Base-by-base conservation (phyloP, 2,329 filamentous ascomycete genomes). In the Stachybotrys echinatus region DNA sequence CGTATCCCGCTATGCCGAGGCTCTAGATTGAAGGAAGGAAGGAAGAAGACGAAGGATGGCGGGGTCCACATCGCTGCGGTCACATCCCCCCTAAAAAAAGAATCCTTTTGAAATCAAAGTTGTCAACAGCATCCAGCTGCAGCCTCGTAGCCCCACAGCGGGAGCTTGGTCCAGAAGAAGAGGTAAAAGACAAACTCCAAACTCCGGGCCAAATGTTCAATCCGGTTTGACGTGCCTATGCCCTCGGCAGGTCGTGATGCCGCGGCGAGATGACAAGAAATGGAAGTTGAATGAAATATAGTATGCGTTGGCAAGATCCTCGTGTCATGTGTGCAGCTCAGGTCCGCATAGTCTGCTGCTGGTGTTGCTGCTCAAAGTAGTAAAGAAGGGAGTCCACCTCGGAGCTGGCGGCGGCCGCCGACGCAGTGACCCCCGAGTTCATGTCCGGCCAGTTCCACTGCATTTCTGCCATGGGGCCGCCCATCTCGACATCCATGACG, bases 401-500 rank as follows among this genome's bases (percentile, higher is more conserved):
- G 21, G 52, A 52, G 8, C 50, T 49, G 18, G 50, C 48, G 21
- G 49, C 49, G 20, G 50, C 50, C 42, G 50, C 50, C 21, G 46
- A 45, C 6, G 46, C 45, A 4, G 42, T 49, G 37, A 39, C 20
- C 20, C 46, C 50, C 6, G 42, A 40, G 31, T 42, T 39, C 12
- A 34, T 34, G 3, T 34, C 27, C 10, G 27, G 27, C 64, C 63
- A 65, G 47, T 58, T 53, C 62, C 62, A 66, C 23, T 63, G 62
- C 6, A 47, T 51, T 22, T 53, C 50, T 12, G 61, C 54, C 52
- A 57, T 54, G 42, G 57, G 50, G 1, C 52, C 56, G 4, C 17
- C n/a, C 38, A 64, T 55, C 50, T 65, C 64, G 42, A 65, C 60
- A 49, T 64, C 62, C 58, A 63, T 58, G 49, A 62, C 53, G 2